Percentiles rank a stretch among this genome's conserved stretches.
Evolutionary conservation across 352 stramenopile species (phyloP).

Genomic region (Detonula confervacea): DNA sequence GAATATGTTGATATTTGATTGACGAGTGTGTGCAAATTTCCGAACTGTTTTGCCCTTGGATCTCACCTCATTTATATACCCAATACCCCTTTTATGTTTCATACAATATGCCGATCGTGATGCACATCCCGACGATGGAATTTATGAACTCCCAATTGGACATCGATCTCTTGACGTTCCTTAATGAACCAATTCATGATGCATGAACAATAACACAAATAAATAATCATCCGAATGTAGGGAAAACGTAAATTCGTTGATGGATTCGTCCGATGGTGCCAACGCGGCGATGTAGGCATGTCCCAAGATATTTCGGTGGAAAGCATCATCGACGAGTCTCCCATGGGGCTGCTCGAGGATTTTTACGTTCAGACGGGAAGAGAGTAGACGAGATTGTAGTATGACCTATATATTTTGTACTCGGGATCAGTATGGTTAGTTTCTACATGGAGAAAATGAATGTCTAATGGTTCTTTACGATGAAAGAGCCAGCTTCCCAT

Average conservation of each 20-base stretch:
- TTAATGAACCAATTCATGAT: neutral
- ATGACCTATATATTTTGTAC: too few species aligned
- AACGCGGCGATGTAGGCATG: slow-evolving; percentile 69
- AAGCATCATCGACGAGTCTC: slow-evolving; percentile 68
- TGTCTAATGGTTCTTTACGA: too few species aligned
- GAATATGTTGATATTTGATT: neutral
- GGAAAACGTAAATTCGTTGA: slow-evolving; percentile 80
- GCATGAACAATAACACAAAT: neutral
- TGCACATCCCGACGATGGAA: neutral
- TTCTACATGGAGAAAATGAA: too few species aligned
- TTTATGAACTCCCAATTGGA: too few species aligned
- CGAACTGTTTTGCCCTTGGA: neutral
- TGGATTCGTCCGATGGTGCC: slow-evolving; percentile 79
- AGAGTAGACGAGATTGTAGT: too few species aligned
- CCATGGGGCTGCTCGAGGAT: slow-evolving; percentile 76
- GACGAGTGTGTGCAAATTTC: too few species aligned
- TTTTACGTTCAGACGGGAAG: slow-evolving; percentile 75
- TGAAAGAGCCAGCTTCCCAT: too few species aligned
- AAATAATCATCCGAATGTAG: slow-evolving; percentile 27
- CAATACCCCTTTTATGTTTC: neutral
- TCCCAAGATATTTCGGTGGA: slow-evolving; percentile 64
- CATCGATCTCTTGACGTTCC: too few species aligned
- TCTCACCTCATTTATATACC: neutral
- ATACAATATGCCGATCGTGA: neutral
- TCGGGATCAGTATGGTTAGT: too few species aligned